Percentiles rank a stretch among this genome's conserved stretches.
Evolutionary conservation across 2,329 filamentous ascomycete genomes (phyloP).

Genomic region (Thermothelomyces thermophilus): DNA sequence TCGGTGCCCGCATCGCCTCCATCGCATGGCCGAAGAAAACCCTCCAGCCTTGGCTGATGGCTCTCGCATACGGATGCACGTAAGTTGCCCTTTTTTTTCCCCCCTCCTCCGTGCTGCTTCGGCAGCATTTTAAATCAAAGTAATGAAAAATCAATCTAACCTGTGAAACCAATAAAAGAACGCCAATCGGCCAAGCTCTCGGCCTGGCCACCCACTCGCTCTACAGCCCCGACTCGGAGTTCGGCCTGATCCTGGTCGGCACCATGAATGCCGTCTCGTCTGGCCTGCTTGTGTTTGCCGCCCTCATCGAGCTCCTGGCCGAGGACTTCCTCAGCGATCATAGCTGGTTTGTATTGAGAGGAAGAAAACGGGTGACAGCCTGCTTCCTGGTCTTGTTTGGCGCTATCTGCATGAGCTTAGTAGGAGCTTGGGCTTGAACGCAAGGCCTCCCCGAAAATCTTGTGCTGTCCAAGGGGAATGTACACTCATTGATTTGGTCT

Average conservation of each 20-base stretch:
- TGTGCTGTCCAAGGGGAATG: no score
- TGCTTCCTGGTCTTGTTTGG: conserved; percentile 58
- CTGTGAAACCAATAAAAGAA: conserved; percentile 43
- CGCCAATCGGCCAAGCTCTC: conserved; percentile 77
- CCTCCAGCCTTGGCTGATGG: conserved; percentile 76
- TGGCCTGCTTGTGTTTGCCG: conserved; percentile 73
- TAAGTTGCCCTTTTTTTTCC: conserved; percentile 29
- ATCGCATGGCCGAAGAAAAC: conserved; percentile 70
- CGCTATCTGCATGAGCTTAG: conserved; percentile 61
- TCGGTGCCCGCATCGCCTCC: conserved; percentile 76
- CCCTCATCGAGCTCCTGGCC: conserved; percentile 74
- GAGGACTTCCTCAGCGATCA: conserved; percentile 80
- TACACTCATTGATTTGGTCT: no score
- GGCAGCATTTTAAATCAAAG: no score
- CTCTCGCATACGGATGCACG: conserved; percentile 56
- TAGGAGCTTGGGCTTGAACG: conserved; percentile 62
- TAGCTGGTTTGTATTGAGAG: conserved; percentile 61
- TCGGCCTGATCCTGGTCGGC: conserved; percentile 73
- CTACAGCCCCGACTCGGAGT: conserved; percentile 71
- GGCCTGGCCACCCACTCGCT: conserved; percentile 70
- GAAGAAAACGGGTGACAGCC: conserved; percentile 54
- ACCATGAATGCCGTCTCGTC: conserved; percentile 82
- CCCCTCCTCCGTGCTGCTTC: background rate
- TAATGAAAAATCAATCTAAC: no score
- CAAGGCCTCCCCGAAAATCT: background rate